A percentile compares a stretch with the other conserved stretches of the same genome.
Evolutionary conservation across 2,329 filamentous ascomycete species (phyloP).

Genomic region (Thielaviopsis cerberus): DNA sequence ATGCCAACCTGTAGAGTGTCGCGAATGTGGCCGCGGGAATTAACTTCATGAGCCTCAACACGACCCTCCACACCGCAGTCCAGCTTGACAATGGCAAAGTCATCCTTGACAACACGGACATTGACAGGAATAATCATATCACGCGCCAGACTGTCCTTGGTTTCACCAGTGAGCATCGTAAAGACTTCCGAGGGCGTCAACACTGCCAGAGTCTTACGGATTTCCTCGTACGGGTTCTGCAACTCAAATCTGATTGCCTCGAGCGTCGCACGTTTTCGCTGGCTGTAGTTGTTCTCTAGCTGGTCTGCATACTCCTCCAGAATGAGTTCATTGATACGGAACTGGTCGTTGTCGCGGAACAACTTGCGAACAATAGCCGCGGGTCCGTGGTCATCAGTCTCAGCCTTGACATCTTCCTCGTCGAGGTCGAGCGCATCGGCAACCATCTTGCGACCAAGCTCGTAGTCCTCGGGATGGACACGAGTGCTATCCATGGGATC

Average conservation of each 20-base stretch:
- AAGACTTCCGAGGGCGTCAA: conserved; percentile 66
- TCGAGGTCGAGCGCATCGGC: conserved; percentile 91
- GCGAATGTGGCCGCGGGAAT: conserved; percentile 50
- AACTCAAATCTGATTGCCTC: conserved; percentile 92
- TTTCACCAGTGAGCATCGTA: conserved; percentile 93
- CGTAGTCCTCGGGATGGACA: conserved; percentile 96
- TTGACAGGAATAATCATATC: conserved; percentile 87
- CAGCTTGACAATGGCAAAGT: conserved; percentile 82
- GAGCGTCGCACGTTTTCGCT: conserved; percentile 84
- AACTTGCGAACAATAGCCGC: conserved; percentile 85
- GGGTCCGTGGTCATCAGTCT: conserved; percentile 74
- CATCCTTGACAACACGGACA: conserved; percentile 72
- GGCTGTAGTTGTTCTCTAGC: conserved; percentile 78
- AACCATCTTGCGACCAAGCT: conserved; percentile 94
- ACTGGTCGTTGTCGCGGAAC: conserved; percentile 84
- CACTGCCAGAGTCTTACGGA: conserved; percentile 59
- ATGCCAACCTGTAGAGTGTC: conserved; percentile 63
- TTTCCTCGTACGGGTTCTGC: conserved; percentile 81
- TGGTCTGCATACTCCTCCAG: conserved; percentile 95
- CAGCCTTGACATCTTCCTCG: conserved; percentile 91
- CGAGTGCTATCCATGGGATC: conserved; percentile 93
- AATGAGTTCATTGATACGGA: conserved; percentile 88
- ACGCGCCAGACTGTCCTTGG: conserved; percentile 59
- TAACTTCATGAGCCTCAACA: conserved; percentile 66
- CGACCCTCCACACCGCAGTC: conserved; percentile 88